These are phyloP conservation scores for Microglena sp. DNA, from an alignment of 139 green algal genomes.

Conservation along the genomic window DNA sequence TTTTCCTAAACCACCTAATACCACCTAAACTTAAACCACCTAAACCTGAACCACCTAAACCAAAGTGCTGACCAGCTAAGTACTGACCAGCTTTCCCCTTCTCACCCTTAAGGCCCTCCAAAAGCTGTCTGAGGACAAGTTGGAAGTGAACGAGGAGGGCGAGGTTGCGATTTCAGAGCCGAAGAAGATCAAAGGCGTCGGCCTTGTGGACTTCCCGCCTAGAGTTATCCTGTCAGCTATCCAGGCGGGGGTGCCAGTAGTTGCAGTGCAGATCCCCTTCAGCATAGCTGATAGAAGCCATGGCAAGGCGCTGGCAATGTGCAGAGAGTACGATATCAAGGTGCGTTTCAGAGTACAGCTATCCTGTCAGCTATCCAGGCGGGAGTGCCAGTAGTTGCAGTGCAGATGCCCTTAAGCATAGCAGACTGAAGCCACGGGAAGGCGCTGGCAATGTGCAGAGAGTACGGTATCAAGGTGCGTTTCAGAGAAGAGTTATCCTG, in stretches of 20 bases:
- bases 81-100: background rate
- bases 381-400: conserved; percentile 23
- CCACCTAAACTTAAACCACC: background rate
- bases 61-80: background rate
- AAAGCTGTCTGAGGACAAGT: conserved; percentile 22
- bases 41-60: background rate
- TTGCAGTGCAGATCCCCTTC: conserved; percentile 19
- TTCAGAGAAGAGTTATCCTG: conserved; percentile 21
- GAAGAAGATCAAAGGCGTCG: conserved; percentile 29
- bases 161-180: conserved; percentile 26
- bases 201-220: conserved; percentile 34
- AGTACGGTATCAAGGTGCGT: conserved; percentile 36
- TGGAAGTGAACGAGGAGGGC: conserved; percentile 27
- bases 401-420: conserved; percentile 22
- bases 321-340: conserved; percentile 32
- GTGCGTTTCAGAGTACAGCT: conserved; percentile 23
- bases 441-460: conserved; percentile 15
- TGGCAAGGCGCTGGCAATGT: conserved; percentile 16
- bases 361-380: conserved; percentile 30
- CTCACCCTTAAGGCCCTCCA: conserved; percentile 27
- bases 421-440: conserved; percentile 7
- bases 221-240: conserved; percentile 22
- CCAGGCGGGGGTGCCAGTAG: conserved; percentile 31
- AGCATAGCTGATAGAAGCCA: conserved; percentile 14
- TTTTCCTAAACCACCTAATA: background rate